Evolutionary conservation across 2,329 filamentous ascomycete species (phyloP).

Genomic region (Westerdykella ornata): DNA sequence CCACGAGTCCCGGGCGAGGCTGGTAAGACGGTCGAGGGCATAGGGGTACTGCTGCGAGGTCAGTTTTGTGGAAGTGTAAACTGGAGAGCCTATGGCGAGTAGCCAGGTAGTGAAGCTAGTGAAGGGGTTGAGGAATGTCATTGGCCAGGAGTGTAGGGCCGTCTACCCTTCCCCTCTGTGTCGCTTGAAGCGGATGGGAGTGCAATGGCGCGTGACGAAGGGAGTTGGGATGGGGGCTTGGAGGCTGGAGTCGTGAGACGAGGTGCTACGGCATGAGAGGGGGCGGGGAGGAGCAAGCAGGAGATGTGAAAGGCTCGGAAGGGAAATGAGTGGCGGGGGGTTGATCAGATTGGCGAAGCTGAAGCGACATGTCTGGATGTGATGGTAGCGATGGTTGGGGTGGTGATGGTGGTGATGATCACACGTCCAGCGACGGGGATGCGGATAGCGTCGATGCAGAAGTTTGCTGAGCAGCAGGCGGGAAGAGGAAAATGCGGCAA

Average conservation of each 20-base stretch:
- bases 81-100: neutral
- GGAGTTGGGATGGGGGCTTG: conserved; percentile 8
- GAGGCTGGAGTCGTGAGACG: conserved; percentile 13
- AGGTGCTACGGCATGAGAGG: conserved; percentile 8
- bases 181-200: neutral
- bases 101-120: too few species aligned
- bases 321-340: conserved; percentile 23
- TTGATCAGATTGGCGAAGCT: conserved; percentile 9
- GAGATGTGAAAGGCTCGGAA: conserved; percentile 1
- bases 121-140: neutral
- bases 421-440: conserved; percentile 24
- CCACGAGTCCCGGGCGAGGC: conserved; percentile 61
- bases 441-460: neutral
- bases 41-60: conserved; percentile 63
- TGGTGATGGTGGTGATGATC: conserved; percentile 20
- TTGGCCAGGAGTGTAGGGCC: conserved; percentile 10
- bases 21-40: conserved; percentile 59
- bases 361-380: conserved; percentile 15
- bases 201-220: conserved; percentile 23
- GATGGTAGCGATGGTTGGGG: conserved; percentile 14
- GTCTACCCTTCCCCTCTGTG: conserved; percentile 8
- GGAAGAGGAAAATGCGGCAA: conserved; percentile 14
- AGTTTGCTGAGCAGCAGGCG: conserved; percentile 2
- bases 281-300: conserved; percentile 3
- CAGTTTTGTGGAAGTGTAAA: conserved; percentile 14